Conservation (phyloP, 2,329 filamentous ascomycete species). For the Calonectria hongkongensis region DNA sequence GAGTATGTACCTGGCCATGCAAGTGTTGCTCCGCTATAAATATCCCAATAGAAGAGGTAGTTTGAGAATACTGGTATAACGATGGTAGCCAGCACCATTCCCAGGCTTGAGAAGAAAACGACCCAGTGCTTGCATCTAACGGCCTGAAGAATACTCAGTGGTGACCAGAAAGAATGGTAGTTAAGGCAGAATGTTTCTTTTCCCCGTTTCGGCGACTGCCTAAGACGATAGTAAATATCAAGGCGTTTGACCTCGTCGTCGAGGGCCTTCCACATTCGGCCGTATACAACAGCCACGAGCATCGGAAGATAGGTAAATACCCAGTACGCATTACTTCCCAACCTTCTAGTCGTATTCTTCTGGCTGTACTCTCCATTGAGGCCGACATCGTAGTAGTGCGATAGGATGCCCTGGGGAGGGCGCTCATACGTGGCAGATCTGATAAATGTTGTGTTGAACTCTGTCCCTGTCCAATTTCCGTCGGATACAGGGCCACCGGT, state of each 20-base stretch:
- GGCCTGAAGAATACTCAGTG: background rate
- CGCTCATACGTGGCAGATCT: background rate
- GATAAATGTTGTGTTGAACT: background rate
- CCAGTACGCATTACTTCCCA: background rate
- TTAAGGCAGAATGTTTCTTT: background rate
- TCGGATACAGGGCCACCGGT: background rate
- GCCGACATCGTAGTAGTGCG: slow-evolving; percentile 2
- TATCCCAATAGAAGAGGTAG: background rate
- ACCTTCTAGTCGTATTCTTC: background rate
- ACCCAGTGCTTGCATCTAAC: background rate
- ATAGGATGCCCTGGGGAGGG: background rate
- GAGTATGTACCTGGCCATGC: background rate
- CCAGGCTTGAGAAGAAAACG: slow-evolving; percentile 1
- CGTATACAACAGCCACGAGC: background rate
- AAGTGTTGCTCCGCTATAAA: background rate
- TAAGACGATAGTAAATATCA: slow-evolving; percentile 4
- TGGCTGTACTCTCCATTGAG: background rate
- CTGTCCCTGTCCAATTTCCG: background rate
- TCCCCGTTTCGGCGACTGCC: background rate
- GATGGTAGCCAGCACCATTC: background rate
- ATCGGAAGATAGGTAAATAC: slow-evolving; percentile 2
- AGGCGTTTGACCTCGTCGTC: background rate
- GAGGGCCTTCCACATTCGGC: background rate
- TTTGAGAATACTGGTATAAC: background rate
- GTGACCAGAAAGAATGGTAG: background rate